phyloP scores from a whole-genome alignment of 352 stramenopile genomes.

The Proteromonas lacertae region DNA sequence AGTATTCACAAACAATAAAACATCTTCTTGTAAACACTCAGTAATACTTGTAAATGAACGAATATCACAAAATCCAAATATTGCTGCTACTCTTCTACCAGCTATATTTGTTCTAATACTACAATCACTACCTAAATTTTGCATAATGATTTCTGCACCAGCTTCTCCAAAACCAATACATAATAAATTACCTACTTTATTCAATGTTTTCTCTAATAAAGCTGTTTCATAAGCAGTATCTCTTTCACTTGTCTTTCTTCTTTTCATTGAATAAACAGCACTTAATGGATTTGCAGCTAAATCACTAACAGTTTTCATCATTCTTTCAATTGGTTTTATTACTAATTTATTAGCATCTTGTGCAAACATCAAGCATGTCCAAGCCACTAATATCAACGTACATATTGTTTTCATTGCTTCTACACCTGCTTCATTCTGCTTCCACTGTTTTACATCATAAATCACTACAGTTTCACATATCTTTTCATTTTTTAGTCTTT shows the following conservation, averaged over 20 bases:
- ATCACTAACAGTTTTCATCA: slow-evolving; percentile 42
- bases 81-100: slow-evolving; percentile 27
- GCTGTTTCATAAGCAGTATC: slow-evolving; percentile 58
- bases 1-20: slow-evolving; percentile 45
- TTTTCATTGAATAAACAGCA: slow-evolving; percentile 15
- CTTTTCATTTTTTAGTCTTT: no score
- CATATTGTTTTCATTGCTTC: no score
- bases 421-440: no score
- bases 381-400: no score
- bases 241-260: slow-evolving; percentile 18
- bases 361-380: no score
- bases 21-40: slow-evolving; percentile 41
- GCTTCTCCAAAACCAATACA: slow-evolving; percentile 51
- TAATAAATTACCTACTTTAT: slow-evolving; percentile 58
- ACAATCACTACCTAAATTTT: slow-evolving; percentile 44
- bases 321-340: slow-evolving; percentile 73
- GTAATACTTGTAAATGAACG: slow-evolving; percentile 43
- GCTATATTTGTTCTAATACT: slow-evolving; percentile 41
- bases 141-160: slow-evolving; percentile 72
- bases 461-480: no score
- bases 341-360: slow-evolving; percentile 64
- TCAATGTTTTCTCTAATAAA: slow-evolving; percentile 68
- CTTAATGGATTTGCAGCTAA: slow-evolving; percentile 30
- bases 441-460: no score
- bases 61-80: slow-evolving; percentile 48